These are phyloP conservation scores for Fomitopsis serialis DNA, from an alignment of 768 basidiomycete genomes.

Conservation along the genomic window DNA sequence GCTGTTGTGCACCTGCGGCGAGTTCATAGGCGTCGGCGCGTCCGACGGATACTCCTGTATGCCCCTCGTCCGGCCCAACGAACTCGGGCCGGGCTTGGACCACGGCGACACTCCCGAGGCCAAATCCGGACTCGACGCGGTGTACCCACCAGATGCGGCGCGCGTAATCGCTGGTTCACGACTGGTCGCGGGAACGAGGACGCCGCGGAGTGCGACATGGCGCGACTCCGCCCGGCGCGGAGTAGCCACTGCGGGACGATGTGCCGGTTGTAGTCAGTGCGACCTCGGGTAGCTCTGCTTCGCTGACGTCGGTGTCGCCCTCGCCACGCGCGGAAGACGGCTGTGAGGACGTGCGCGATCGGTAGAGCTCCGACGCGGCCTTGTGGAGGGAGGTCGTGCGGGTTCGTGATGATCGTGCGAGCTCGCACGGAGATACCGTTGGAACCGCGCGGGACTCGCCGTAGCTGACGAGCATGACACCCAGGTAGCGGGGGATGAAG, in stretches of 20 bases:
- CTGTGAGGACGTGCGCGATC: background rate
- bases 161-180: slow-evolving; percentile 32
- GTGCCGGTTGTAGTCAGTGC: slow-evolving; percentile 90
- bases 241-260: slow-evolving; percentile 95
- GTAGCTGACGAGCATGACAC: slow-evolving; percentile 98
- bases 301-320: slow-evolving; percentile 46
- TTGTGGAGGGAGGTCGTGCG: slow-evolving; percentile 23
- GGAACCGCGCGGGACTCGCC: slow-evolving; percentile 48
- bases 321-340: slow-evolving; percentile 18
- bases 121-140: slow-evolving; percentile 71
- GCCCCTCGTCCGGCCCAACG: slow-evolving; percentile 10
- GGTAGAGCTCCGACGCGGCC: slow-evolving; percentile 19
- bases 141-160: slow-evolving; percentile 42
- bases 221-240: slow-evolving; percentile 35
- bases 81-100: slow-evolving; percentile 15
- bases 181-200: slow-evolving; percentile 18
- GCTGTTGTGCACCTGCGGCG: slow-evolving; percentile 12
- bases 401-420: slow-evolving; percentile 11
- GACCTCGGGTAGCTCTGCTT: slow-evolving; percentile 92
- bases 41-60: background rate
- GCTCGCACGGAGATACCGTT: slow-evolving; percentile 14
- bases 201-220: slow-evolving; percentile 40
- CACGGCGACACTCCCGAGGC: slow-evolving; percentile 29
- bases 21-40: slow-evolving; percentile 18
- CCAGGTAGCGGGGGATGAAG: slow-evolving; percentile 97